These are phyloP conservation scores for Canavalia gladiata DNA, from an alignment of 306 rosid species.

Conservation along the genomic window DNA sequence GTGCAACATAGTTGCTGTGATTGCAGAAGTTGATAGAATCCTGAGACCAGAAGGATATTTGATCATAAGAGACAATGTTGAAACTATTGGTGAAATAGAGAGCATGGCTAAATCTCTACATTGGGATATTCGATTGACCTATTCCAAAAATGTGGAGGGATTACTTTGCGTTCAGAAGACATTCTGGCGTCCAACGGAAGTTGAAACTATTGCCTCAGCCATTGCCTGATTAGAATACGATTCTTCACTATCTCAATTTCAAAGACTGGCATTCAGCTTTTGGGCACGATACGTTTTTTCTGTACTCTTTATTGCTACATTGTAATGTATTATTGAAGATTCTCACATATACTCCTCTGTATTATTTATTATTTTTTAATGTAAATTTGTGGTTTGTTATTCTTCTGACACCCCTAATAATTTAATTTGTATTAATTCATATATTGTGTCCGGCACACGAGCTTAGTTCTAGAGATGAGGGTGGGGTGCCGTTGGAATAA, in stretches of 20 bases:
- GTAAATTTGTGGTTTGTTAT: constrained; percentile 24
- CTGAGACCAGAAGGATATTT: constrained; percentile 85
- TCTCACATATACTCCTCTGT: constrained; percentile 24
- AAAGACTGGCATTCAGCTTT: constrained; percentile 32
- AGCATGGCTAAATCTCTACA: constrained; percentile 66
- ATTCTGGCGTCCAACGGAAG: constrained; percentile 78
- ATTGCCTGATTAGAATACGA: constrained; percentile 51
- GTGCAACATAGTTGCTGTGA: constrained; percentile 71
- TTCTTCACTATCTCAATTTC: constrained; percentile 26
- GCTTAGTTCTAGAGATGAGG: no score
- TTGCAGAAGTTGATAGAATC: constrained; percentile 87
- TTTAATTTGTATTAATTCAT: background rate
- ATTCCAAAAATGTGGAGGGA: constrained; percentile 62
- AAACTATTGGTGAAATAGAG: constrained; percentile 71
- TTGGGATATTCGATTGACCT: constrained; percentile 68
- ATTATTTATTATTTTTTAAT: constrained; percentile 40
- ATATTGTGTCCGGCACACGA: no score
- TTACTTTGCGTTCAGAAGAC: constrained; percentile 75
- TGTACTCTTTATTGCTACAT: constrained; percentile 6
- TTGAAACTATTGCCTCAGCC: constrained; percentile 65
- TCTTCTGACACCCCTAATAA: constrained; percentile 8
- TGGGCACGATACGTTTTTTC: background rate
- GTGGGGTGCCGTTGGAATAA: no score
- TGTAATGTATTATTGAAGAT: constrained; percentile 2
- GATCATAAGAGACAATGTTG: constrained; percentile 68